phyloP scores from a whole-genome alignment of 331 rosid species.

The Malus hybrid region DNA sequence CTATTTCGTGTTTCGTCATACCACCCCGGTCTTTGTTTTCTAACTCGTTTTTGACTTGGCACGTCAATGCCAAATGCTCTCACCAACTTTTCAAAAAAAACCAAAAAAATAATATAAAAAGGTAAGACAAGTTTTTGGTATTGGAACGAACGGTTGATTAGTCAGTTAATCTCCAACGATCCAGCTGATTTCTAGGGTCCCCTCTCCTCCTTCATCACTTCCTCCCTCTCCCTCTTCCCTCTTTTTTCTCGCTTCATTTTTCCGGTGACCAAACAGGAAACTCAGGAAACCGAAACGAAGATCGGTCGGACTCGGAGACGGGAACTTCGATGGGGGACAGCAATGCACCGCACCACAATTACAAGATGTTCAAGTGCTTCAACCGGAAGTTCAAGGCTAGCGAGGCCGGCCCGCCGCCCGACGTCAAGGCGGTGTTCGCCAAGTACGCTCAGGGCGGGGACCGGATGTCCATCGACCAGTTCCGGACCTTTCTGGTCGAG shows the following conservation, averaged over 20 bases:
- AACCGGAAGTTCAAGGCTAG: conserved; percentile 34
- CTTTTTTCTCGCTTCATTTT: no score
- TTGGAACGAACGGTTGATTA: not conserved
- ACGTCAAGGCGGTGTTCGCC: conserved; percentile 28
- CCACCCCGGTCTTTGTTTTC: no score
- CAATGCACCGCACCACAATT: conserved; percentile 14
- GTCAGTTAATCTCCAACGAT: not conserved
- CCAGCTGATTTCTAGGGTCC: conserved; percentile 2
- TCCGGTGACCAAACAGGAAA: no score
- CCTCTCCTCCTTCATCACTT: not conserved
- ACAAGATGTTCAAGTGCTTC: conserved; percentile 44
- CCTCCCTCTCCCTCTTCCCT: not conserved
- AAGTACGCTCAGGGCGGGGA: conserved; percentile 23
- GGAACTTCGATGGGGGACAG: not conserved
- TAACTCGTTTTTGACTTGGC: no score
- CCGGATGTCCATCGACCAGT: conserved; percentile 30
- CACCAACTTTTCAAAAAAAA: no score
- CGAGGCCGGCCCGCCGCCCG: conserved; percentile 33
- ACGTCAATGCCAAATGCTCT: no score
- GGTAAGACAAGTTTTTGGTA: not conserved
- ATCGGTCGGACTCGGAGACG: not conserved
- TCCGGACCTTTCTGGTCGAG: conserved; percentile 33
- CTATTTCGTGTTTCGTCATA: accelerated
- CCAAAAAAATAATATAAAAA: no score
- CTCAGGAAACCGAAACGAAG: not conserved